Percentiles rank a stretch among this genome's conserved stretches.
These are phyloP conservation scores for Mycena rosella DNA, from an alignment of 768 basidiomycete species.

Conservation along the genomic window DNA sequence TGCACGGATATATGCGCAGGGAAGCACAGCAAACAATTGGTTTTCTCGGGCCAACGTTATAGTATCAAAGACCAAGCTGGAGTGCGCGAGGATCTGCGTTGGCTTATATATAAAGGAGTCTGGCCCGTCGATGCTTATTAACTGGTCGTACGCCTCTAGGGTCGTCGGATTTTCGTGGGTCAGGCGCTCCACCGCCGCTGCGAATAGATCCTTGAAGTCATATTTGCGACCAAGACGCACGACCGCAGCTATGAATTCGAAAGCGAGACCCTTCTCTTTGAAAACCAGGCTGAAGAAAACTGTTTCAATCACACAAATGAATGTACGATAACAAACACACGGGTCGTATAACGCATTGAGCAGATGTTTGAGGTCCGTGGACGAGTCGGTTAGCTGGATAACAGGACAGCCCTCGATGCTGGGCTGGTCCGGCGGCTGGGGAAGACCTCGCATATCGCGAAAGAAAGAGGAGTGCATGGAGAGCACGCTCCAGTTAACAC, in stretches of 20 bases:
- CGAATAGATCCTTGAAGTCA: slow-evolving; percentile 14
- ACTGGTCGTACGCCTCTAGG: neutral
- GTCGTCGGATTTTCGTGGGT: slow-evolving; percentile 16
- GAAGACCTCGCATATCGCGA: slow-evolving; percentile 40
- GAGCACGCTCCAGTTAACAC: slow-evolving; percentile 47
- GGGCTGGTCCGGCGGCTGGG: slow-evolving; percentile 17
- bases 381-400: slow-evolving; percentile 27
- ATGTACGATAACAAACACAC: neutral
- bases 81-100: neutral
- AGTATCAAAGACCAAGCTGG: neutral
- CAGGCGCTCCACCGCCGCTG: slow-evolving; percentile 15
- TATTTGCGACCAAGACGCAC: slow-evolving; percentile 23
- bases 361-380: slow-evolving; percentile 30
- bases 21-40: neutral
- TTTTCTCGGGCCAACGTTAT: slow-evolving; percentile 11
- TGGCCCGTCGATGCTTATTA: no score
- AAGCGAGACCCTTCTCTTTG: neutral
- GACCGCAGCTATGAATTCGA: slow-evolving; percentile 6
- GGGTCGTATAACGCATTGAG: slow-evolving; percentile 33
- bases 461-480: slow-evolving; percentile 46
- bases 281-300: slow-evolving; percentile 5
- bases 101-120: no score
- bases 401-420: slow-evolving; percentile 33
- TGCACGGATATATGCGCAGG: slow-evolving; percentile 11
- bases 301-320: neutral